Percentiles rank a stretch among this genome's conserved stretches.
phyloP scores from a whole-genome alignment of 192 early-diverging fungal genomes.

The Coemansia sp. region DNA sequence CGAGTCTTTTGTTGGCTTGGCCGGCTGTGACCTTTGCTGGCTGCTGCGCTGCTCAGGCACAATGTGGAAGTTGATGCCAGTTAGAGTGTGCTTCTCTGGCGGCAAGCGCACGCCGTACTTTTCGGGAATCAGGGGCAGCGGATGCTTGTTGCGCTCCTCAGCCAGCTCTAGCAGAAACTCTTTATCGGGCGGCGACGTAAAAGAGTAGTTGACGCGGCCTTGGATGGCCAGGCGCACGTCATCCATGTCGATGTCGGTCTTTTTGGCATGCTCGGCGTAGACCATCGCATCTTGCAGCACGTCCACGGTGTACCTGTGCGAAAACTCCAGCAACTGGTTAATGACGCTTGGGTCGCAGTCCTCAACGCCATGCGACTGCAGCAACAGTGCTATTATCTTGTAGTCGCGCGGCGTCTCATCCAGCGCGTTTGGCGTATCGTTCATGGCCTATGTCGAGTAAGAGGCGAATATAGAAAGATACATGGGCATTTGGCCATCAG shows the following conservation, averaged over 20 bases:
- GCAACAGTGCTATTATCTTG: constrained; percentile 82
- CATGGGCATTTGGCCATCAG: neutral
- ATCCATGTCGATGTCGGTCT: constrained; percentile 76
- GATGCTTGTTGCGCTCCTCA: constrained; percentile 75
- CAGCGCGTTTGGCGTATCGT: constrained; percentile 47
- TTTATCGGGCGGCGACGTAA: constrained; percentile 86
- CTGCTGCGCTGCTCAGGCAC: constrained; percentile 59
- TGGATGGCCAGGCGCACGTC: constrained; percentile 94
- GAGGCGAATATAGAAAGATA: neutral
- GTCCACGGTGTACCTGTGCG: constrained; percentile 88
- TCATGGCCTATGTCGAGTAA: constrained; percentile 20
- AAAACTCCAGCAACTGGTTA: constrained; percentile 91
- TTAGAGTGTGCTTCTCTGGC: constrained; percentile 74
- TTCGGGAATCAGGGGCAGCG: constrained; percentile 76
- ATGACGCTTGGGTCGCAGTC: constrained; percentile 93
- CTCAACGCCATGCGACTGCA: constrained; percentile 82
- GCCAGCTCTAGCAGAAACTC: constrained; percentile 84
- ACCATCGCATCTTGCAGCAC: constrained; percentile 90
- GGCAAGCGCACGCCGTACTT: constrained; percentile 80
- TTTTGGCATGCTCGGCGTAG: constrained; percentile 91
- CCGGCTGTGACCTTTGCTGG: neutral
- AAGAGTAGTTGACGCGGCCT: constrained; percentile 87
- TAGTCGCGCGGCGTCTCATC: constrained; percentile 62
- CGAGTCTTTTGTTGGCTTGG: neutral
- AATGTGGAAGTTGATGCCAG: constrained; percentile 78